Evolutionary conservation across 208 protist genomes (phyloP).

Genomic region (Trypanosomatidae sp.): DNA sequence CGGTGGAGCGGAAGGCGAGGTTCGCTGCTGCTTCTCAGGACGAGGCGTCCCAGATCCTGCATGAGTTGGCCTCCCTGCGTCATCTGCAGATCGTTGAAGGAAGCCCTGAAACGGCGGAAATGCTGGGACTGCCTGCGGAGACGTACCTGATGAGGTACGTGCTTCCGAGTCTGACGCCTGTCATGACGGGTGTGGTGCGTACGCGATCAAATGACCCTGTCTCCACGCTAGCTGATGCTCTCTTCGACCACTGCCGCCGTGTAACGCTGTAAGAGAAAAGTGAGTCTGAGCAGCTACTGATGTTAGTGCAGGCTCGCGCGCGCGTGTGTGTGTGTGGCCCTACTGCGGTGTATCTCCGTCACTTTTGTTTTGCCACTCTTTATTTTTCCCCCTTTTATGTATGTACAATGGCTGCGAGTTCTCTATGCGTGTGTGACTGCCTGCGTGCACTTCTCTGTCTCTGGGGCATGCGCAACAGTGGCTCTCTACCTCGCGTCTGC

Average conservation of each 20-base stretch:
- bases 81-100: constrained; percentile 65
- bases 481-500: neutral
- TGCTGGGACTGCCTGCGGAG: constrained; percentile 65
- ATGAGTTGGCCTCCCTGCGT: constrained; percentile 53
- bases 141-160: constrained; percentile 94
- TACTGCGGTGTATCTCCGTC: neutral
- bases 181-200: constrained; percentile 87
- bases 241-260: constrained; percentile 83
- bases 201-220: constrained; percentile 91
- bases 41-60: constrained; percentile 29
- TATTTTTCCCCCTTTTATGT: neutral
- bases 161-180: constrained; percentile 90
- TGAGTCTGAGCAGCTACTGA: neutral
- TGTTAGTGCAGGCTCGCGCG: neutral
- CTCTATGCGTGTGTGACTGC: constrained; percentile 5
- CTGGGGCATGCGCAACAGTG: neutral
- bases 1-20: constrained; percentile 14
- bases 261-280: constrained; percentile 19
- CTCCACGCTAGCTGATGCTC: constrained; percentile 85
- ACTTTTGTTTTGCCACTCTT: neutral
- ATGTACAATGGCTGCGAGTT: neutral
- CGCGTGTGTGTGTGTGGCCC: neutral
- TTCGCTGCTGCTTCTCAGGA: constrained; percentile 24
- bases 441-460: neutral
- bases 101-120: constrained; percentile 12